Percentiles rank a stretch among this genome's conserved stretches.
phyloP scores from a whole-genome alignment of 768 basidiomycete species.

The Tylopilus rubrobrunneus region DNA sequence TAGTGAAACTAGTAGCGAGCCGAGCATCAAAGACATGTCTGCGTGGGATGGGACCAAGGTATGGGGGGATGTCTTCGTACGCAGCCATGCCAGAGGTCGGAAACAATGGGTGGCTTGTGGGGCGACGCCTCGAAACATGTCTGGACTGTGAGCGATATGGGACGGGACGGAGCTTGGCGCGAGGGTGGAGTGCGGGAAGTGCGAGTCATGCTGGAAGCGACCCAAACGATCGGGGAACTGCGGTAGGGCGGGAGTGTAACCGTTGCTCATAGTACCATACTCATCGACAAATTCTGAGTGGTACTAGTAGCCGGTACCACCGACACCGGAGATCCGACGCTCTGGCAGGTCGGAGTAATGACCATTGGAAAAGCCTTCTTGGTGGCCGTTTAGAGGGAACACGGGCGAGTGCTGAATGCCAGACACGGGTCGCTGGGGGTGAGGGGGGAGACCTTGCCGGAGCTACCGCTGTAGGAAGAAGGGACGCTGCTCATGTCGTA shows the following conservation, averaged over 20 bases:
- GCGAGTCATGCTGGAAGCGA: constrained; percentile 52
- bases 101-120: constrained; percentile 69
- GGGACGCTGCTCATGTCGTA: constrained; percentile 64
- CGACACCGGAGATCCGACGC: constrained; percentile 45
- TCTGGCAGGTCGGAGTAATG: constrained; percentile 62
- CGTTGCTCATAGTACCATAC: constrained; percentile 44
- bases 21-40: constrained; percentile 60
- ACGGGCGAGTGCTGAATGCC: constrained; percentile 52
- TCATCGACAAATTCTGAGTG: constrained; percentile 63
- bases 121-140: constrained; percentile 63
- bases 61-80: constrained; percentile 59
- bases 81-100: constrained; percentile 44
- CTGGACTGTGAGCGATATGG: constrained; percentile 49
- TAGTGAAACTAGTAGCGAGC: constrained; percentile 57
- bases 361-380: constrained; percentile 54
- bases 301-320: constrained; percentile 33
- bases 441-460: constrained; percentile 73
- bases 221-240: constrained; percentile 57
- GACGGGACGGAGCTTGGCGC: constrained; percentile 41
- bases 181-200: constrained; percentile 44
- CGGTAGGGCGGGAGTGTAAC: constrained; percentile 47
- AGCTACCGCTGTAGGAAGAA: constrained; percentile 54
- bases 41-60: constrained; percentile 49
- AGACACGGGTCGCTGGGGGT: constrained; percentile 61
- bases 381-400: constrained; percentile 41